Conservation (phyloP, 257 asterid species). For the Solanum paucissectum region DNA sequence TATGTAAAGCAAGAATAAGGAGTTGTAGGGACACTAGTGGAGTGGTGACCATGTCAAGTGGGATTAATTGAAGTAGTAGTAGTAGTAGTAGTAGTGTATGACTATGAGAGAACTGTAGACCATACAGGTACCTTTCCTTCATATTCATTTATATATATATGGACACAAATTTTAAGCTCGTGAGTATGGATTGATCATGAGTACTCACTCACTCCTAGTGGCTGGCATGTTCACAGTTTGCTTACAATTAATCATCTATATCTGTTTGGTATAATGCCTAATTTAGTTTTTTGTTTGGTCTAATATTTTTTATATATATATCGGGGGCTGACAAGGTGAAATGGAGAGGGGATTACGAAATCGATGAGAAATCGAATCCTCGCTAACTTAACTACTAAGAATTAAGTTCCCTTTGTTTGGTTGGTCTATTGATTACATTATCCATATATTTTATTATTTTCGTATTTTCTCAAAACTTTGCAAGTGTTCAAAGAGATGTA, state of each 20-base stretch:
- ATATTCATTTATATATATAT: background rate
- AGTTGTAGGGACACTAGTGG: conserved; percentile 20
- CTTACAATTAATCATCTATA: background rate
- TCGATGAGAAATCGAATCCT: background rate
- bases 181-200: background rate
- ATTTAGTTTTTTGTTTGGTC: background rate
- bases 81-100: conserved; percentile 3
- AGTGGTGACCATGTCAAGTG: conserved; percentile 18
- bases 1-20: background rate
- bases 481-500: too few species aligned
- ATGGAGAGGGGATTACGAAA: background rate
- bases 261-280: background rate
- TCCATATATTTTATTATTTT: too few species aligned
- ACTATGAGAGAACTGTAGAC: conserved; percentile 14
- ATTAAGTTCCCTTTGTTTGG: background rate
- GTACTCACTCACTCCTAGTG: background rate
- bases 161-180: conserved; percentile 4
- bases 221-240: background rate
- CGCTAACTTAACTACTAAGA: background rate
- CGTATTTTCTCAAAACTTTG: background rate
- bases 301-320: background rate
- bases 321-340: too few species aligned
- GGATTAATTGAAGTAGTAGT: background rate
- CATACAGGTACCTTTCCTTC: conserved; percentile 26
- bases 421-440: background rate